Percentiles rank a stretch among this genome's conserved stretches.
These are phyloP conservation scores for Plasmopara viticola DNA, from an alignment of 352 stramenopile species.

Conservation along the genomic window DNA sequence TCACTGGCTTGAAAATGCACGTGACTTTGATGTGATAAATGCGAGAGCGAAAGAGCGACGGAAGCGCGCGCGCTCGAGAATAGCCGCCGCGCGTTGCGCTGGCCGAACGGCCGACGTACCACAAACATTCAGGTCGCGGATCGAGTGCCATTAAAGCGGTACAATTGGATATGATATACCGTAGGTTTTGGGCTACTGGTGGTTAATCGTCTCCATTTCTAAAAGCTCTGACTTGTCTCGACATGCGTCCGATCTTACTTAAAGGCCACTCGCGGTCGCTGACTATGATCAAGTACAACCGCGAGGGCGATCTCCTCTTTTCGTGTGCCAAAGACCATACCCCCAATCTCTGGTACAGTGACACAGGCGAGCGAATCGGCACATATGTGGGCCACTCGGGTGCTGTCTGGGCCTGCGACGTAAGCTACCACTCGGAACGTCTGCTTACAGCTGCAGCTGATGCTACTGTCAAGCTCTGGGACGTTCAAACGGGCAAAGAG, in stretches of 20 bases:
- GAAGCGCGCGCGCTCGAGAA: slow-evolving; percentile 5
- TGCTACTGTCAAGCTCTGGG: slow-evolving; percentile 88
- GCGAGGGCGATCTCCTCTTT: slow-evolving; percentile 98
- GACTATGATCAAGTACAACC: slow-evolving; percentile 99
- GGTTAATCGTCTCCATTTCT: slow-evolving; percentile 1
- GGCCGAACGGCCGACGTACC: not conserved
- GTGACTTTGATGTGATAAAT: slow-evolving; percentile 32
- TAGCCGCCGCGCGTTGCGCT: not conserved
- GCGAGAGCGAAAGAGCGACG: slow-evolving; percentile 24
- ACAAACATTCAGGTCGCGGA: not conserved
- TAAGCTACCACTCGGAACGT: slow-evolving; percentile 88
- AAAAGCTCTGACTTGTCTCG: too few relatives aligned
- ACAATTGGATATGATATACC: not conserved
- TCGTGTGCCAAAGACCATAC: slow-evolving; percentile 94
- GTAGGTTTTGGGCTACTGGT: slow-evolving; percentile 12
- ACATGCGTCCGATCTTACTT: slow-evolving; percentile 95
- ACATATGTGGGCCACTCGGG: slow-evolving; percentile 97
- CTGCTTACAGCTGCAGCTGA: slow-evolving; percentile 96
- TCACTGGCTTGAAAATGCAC: slow-evolving; percentile 42
- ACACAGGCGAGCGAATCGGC: slow-evolving; percentile 93
- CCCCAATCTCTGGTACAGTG: slow-evolving; percentile 95
- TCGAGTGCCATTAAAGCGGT: too few relatives aligned
- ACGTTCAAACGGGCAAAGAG: slow-evolving; percentile 85
- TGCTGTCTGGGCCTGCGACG: slow-evolving; percentile 96
- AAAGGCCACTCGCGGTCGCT: slow-evolving; percentile 99